Evolutionary conservation across 2,329 filamentous ascomycete species (phyloP).

Genomic region (Cercospora sesami): DNA sequence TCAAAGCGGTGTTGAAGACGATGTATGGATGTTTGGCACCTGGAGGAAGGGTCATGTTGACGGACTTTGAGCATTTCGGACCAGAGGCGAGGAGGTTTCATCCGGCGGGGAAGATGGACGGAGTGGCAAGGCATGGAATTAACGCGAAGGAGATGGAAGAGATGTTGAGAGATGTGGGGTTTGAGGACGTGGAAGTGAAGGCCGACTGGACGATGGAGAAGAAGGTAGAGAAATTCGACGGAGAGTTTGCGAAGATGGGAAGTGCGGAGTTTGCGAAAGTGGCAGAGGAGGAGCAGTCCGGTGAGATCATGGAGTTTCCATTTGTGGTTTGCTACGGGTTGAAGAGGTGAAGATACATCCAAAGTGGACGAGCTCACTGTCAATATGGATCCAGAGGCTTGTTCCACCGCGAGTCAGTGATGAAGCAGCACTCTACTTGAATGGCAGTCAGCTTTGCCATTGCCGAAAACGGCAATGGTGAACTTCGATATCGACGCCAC

Average conservation of each 20-base stretch:
- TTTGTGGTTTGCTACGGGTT: constrained; percentile 32
- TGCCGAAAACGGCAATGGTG: neutral
- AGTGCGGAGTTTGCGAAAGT: constrained; percentile 30
- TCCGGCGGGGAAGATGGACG: constrained; percentile 29
- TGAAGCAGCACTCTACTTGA: neutral
- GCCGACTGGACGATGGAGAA: constrained; percentile 32
- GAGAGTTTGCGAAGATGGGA: constrained; percentile 27
- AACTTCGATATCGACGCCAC: neutral
- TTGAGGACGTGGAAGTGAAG: constrained; percentile 27
- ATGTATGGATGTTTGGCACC: constrained; percentile 30
- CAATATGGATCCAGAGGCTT: neutral
- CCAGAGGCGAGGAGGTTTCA: constrained; percentile 32
- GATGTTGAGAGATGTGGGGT: constrained; percentile 27
- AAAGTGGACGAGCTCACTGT: neutral
- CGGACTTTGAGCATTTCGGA: constrained; percentile 33
- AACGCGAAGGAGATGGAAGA: constrained; percentile 25
- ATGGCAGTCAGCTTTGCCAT: neutral
- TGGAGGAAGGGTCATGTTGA: constrained; percentile 30
- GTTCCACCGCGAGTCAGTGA: neutral
- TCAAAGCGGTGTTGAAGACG: constrained; percentile 28
- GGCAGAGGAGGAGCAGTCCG: constrained; percentile 16
- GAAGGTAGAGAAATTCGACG: constrained; percentile 35
- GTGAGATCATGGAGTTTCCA: constrained; percentile 31
- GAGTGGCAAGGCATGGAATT: constrained; percentile 33
- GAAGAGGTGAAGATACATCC: constrained; percentile 8